Evolutionary conservation across 768 basidiomycete genomes (phyloP).

Genomic region (Kwoniella heveanensis): DNA sequence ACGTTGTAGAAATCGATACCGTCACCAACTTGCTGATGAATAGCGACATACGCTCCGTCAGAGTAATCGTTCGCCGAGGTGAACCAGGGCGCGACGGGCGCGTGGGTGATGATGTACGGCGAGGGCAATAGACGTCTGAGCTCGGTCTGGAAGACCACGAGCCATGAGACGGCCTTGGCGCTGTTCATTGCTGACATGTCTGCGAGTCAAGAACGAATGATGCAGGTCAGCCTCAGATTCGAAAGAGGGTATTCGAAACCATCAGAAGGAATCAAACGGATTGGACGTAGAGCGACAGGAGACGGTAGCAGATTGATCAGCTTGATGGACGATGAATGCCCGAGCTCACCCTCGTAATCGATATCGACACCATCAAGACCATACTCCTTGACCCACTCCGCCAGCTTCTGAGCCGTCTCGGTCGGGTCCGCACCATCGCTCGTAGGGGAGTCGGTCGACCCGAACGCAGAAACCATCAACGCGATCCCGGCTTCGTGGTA

Average conservation of each 20-base stretch:
- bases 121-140: constrained; percentile 42
- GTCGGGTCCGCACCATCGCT: constrained; percentile 65
- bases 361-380: constrained; percentile 72
- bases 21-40: constrained; percentile 62
- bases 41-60: constrained; percentile 63
- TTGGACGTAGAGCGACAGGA: too few species aligned
- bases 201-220: constrained; percentile 4
- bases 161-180: constrained; percentile 48
- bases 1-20: constrained; percentile 65
- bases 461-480: constrained; percentile 69
- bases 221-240: too few species aligned
- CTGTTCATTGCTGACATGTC: constrained; percentile 53
- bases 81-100: constrained; percentile 56
- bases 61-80: constrained; percentile 44
- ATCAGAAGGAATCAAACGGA: too few species aligned
- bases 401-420: constrained; percentile 66
- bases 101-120: constrained; percentile 54
- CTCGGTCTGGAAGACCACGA: constrained; percentile 52
- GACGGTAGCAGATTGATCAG: too few species aligned
- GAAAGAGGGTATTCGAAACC: too few species aligned
- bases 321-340: too few species aligned
- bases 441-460: constrained; percentile 65
- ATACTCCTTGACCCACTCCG: constrained; percentile 67
- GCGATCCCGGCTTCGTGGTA: constrained; percentile 66
- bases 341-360: constrained; percentile 62